Evolutionary conservation across 1,284 basidiomycete genomes (phyloP), one percentile per base, ranked within the genome.

Genomic region (Coniferiporia sulphurascens): DNA sequence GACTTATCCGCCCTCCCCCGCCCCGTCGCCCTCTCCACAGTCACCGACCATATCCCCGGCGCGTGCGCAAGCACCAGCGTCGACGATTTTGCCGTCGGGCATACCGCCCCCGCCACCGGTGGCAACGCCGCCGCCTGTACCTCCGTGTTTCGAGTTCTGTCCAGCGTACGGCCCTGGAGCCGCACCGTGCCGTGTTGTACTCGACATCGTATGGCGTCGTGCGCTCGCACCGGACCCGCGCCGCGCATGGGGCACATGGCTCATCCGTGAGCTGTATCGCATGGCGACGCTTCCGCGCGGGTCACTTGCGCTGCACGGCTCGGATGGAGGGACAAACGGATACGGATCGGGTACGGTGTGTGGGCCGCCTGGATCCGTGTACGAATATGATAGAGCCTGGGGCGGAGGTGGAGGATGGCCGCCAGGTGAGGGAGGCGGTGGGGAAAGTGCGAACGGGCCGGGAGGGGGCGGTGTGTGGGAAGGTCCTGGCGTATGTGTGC

Each of bases 201-300:
- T 66, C 22, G 53, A 52, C 7, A 12, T 56, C 50, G 64, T 67
- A 53, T 70, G 67, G 62, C 56, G 65, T 1, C 55, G 59, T 15
- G 59, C 55, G 8, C 56, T 73, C 21, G 45, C 63, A 9, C 63
- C 66, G 2, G 60, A 62, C 15, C 22, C 59, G 13, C 54, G 58
- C 7, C 63, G 67, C 13, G 65, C 67, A 0, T 68, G 64, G 58
- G 49, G 57, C 8, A 67, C 60, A 19, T 72, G 70, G 68, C 58
- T 74, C 9, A 50, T 67, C 35, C 65, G 55, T 17, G 70, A 69
- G 58, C 63, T 72, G 9, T 52, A 58, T 13, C 17, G 45, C 21
- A 58, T 73, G 59, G 59, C 59, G 22, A 56, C 54, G 19, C 49
- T 61, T 7, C 59, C 59, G 32, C 19, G 45, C 9, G 6, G 41